Evolutionary conservation across 306 rosid species (phyloP), one percentile per base, ranked within the genome.

Genomic region (Trifolium subterraneum): DNA sequence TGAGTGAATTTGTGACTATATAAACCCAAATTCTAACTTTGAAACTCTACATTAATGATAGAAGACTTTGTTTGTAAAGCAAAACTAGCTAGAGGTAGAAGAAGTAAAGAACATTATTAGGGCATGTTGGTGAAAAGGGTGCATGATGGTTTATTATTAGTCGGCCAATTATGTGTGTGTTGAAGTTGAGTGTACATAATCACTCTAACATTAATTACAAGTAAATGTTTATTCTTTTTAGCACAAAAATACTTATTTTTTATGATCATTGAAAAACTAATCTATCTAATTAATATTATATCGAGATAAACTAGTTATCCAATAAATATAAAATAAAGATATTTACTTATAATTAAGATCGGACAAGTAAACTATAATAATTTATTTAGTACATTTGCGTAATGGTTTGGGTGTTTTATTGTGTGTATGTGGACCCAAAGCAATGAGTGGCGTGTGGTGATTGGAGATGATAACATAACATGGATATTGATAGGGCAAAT

Each of bases 111-210:
- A 14, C 41, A 60, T 60, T 60, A 60, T 60, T 60, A 60, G 20
- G 41, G 65, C 65, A 29, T 60, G 65, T 60, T 60, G 65, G 65
- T 27, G 18, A 29, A 60, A 29, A 7, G 41, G 65, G 41, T 60
- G 65, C 65, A 60, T 14, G 20, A 11, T 60, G 20, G 65, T 60
- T 60, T 29, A 52, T 52, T 52, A 18, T 16, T 18, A 59, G 65
- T 29, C 12, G 65, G 65, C 65, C 31, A 60, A 29, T 60, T 23
- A 60, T 27, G 10, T 2, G 7, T 0, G n/a, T 15, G 38, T 13
- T 59, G 64, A 59, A 56, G 60, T 59, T 59, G 64, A 59, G 64
- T 59, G 19, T 59, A 13, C 6, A 59, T 12, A 58, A 29, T n/a
- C n/a, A n/a, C n/a, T n/a, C n/a, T n/a, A n/a, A n/a, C n/a, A n/a